Evolutionary conservation across 306 rosid genomes (phyloP).

Genomic region (Glycyrrhiza uralensis): DNA sequence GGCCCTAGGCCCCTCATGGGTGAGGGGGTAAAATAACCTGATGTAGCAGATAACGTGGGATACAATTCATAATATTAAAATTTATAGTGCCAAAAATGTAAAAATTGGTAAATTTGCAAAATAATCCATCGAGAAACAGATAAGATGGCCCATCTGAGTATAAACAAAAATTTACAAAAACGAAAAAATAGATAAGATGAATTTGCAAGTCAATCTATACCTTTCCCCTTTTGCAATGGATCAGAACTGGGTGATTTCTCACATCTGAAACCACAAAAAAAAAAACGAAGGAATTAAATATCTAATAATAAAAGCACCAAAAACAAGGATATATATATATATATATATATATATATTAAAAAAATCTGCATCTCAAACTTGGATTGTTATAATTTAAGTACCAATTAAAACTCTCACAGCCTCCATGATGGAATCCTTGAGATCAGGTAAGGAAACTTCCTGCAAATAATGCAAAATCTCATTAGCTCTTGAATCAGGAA

Average conservation of each 20-base stretch:
- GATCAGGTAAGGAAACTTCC: conserved; percentile 59
- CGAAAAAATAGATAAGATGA: conserved; percentile 14
- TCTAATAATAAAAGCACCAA: background rate
- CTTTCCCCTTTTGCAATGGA: conserved; percentile 52
- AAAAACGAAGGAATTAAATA: background rate
- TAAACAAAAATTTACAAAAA: background rate
- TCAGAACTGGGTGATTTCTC: conserved; percentile 48
- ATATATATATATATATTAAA: background rate
- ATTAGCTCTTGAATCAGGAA: background rate
- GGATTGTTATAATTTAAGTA: conserved; percentile 9
- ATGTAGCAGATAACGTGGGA: too few species aligned
- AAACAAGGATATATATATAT: background rate
- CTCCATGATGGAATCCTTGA: conserved; percentile 58
- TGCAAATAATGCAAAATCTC: conserved; percentile 30
- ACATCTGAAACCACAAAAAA: conserved; percentile 41
- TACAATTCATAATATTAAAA: too few species aligned
- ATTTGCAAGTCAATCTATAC: conserved; percentile 14
- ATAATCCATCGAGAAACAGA: too few species aligned
- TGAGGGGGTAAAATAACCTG: too few species aligned
- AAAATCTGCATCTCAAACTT: background rate
- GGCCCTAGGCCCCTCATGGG: too few species aligned
- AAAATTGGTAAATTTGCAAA: too few species aligned
- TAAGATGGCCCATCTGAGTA: background rate
- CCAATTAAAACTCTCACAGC: conserved; percentile 78
- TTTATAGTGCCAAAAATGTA: too few species aligned